Evolutionary conservation across 129 eudicot genomes (phyloP).

Genomic region (Centella asiatica): DNA sequence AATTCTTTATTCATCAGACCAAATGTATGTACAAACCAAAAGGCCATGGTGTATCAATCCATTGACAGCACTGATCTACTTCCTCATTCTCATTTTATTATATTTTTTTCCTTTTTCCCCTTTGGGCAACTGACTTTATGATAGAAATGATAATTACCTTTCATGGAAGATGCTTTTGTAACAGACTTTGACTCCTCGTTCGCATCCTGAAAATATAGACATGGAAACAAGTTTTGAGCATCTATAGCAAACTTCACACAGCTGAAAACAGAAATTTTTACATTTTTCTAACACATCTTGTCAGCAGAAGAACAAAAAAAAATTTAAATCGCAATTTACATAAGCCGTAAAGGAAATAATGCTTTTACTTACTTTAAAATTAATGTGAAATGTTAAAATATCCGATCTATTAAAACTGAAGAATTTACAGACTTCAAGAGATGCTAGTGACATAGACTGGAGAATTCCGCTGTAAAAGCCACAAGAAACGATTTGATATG

Average conservation of each 20-base stretch:
- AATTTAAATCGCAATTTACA: background rate
- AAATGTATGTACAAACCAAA: too few species aligned
- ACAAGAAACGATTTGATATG: background rate
- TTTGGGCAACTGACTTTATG: background rate
- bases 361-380: background rate
- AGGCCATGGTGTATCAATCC: background rate
- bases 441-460: background rate
- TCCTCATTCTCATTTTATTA: background rate
- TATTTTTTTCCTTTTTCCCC: background rate
- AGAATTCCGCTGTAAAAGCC: background rate
- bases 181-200: slow-evolving; percentile 93
- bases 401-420: background rate
- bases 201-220: slow-evolving; percentile 43
- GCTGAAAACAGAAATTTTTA: background rate
- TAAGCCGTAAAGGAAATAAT: background rate
- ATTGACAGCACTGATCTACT: background rate
- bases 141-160: slow-evolving; percentile 35
- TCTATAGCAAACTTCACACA: background rate
- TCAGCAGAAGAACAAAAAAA: background rate
- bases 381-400: background rate
- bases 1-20: background rate
- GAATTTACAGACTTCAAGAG: background rate
- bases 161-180: slow-evolving; percentile 90
- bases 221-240: too few species aligned
- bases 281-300: background rate